Evolutionary conservation across 768 basidiomycete species (phyloP), one percentile per base, ranked within the genome.

Genomic region (Rhodocollybia butyracea): DNA sequence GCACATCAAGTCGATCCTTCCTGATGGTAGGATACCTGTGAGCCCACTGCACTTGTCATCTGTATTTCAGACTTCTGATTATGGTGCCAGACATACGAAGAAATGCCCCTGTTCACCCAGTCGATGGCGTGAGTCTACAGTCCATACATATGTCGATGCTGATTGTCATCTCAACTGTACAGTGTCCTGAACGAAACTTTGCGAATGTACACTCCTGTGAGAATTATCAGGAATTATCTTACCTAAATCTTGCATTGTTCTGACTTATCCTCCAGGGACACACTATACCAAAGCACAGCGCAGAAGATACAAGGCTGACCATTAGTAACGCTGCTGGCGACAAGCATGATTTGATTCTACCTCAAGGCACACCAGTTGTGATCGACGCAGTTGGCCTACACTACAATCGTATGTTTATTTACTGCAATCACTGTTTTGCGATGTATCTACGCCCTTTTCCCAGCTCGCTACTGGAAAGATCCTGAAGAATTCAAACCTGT

Each of bases 391-490:
- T 70, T 21, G 80, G 70, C 10, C 54, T 81, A 27, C 81, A 82
- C 58, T 74, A 81, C 56, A 82, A 82, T 60, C 78, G 80, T 81
- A 64, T 32, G 76, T 57, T 13, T 45, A 19, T 3, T 27, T 3
- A 27, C 21, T 2, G 42, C 19, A 21, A 15, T 15, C n/a, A 29
- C n/a, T n/a, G n/a, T n/a, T 29, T 45, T 27, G 5, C 12, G 11
- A 42, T 42, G 21, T 19, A 6, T 40, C 38, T 40, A 40, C 17
- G 15, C 15, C 15, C 6, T 40, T 21, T 40, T 21, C 10, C 21
- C 50, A 83, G 82, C 82, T 26, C 73, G 74, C 32, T 82, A 82
- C 61, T 84, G 83, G 82, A 65, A 77, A 47, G 73, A 83, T 41
- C 82, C 83, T 2, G 58, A 77, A 29, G 60, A 60, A 7, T 84